Evolutionary conservation across 768 basidiomycete genomes (phyloP).

Genomic region (Baorangia bicolor): DNA sequence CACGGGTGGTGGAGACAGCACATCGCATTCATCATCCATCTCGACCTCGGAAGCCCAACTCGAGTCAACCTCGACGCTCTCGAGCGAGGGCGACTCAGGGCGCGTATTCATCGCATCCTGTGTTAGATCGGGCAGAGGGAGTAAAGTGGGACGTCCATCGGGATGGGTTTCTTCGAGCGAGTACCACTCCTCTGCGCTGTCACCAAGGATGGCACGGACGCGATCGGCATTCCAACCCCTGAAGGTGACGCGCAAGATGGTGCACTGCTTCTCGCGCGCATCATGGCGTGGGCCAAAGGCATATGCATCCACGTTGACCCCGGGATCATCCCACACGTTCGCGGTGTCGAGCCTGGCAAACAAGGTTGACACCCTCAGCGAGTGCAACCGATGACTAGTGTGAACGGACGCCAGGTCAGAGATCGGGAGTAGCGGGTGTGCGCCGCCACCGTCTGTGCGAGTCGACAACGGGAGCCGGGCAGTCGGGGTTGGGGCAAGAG

Average conservation of each 20-base stretch:
- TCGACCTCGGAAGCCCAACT: conserved; percentile 6
- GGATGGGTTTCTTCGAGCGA: conserved; percentile 55
- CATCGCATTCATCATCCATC: conserved; percentile 1
- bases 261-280: conserved; percentile 52
- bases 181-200: conserved; percentile 76
- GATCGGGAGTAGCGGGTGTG: conserved; percentile 50
- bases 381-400: conserved; percentile 51
- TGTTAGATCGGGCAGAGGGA: not conserved
- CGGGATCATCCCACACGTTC: conserved; percentile 55
- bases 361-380: conserved; percentile 62
- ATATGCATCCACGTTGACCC: conserved; percentile 55
- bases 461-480: conserved; percentile 57
- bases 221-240: conserved; percentile 68
- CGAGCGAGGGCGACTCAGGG: not conserved
- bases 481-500: conserved; percentile 74
- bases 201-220: conserved; percentile 67
- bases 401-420: conserved; percentile 53
- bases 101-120: not conserved
- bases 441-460: conserved; percentile 8
- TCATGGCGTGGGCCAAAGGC: conserved; percentile 48
- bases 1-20: conserved; percentile 10
- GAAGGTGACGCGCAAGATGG: conserved; percentile 67
- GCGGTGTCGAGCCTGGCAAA: conserved; percentile 71
- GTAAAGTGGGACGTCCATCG: conserved; percentile 7
- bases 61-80: conserved; percentile 8